Evolutionary conservation across 371 early-diverging fungal species (phyloP).

Genomic region (Saksenaea vasiformis): DNA sequence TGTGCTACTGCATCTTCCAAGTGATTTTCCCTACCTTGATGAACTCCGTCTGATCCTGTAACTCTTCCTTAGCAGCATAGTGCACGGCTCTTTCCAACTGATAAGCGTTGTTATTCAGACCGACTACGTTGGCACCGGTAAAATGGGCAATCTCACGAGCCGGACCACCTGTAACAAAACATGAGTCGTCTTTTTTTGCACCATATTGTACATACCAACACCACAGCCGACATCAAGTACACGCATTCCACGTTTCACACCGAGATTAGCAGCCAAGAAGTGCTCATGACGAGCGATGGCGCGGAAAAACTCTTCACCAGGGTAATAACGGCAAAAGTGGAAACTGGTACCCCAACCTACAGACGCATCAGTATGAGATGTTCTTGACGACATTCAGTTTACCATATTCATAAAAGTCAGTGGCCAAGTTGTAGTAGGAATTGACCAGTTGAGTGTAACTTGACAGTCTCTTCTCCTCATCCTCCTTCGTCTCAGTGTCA

Average conservation of each 20-base stretch:
- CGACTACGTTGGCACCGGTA: slow-evolving; percentile 86
- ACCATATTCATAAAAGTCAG: slow-evolving; percentile 72
- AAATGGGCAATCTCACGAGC: slow-evolving; percentile 90
- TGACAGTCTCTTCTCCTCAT: slow-evolving; percentile 53
- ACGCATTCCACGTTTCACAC: slow-evolving; percentile 66
- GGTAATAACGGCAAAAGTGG: slow-evolving; percentile 86
- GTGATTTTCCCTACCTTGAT: slow-evolving; percentile 48
- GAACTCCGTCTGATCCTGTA: slow-evolving; percentile 63
- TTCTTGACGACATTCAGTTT: slow-evolving; percentile 3
- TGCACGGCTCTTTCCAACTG: slow-evolving; percentile 81
- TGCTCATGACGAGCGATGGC: slow-evolving; percentile 93
- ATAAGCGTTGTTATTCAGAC: slow-evolving; percentile 95
- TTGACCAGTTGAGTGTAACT: slow-evolving; percentile 76
- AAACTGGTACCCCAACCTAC: slow-evolving; percentile 89
- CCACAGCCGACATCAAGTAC: slow-evolving; percentile 92
- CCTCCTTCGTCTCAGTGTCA: slow-evolving; percentile 47
- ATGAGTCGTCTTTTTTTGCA: neutral
- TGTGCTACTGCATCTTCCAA: neutral
- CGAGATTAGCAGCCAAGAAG: slow-evolving; percentile 75
- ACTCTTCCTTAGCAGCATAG: slow-evolving; percentile 69
- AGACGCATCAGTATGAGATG: neutral
- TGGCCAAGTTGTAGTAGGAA: slow-evolving; percentile 81
- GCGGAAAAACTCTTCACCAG: slow-evolving; percentile 76
- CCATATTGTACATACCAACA: slow-evolving; percentile 57
- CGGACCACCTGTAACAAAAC: slow-evolving; percentile 70